These are phyloP conservation scores for Penicillium psychrosexuale DNA, from an alignment of 2,329 filamentous ascomycete species.

Conservation along the genomic window DNA sequence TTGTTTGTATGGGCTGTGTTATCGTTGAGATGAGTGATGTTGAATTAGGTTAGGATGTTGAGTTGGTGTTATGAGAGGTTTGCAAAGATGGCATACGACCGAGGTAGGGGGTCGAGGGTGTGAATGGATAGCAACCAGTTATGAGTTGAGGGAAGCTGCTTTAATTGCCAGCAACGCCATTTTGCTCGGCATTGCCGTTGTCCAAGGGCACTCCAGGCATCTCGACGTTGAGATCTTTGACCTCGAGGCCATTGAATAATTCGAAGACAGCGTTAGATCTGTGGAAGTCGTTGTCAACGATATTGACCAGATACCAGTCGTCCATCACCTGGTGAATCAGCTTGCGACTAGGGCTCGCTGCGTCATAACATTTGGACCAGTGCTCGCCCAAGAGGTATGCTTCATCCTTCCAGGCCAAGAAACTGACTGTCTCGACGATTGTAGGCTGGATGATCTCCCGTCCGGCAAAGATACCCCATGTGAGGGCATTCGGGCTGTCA, in stretches of 20 bases:
- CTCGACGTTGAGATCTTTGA: constrained; percentile 39
- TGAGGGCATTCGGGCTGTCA: constrained; percentile 90
- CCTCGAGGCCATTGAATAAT: constrained; percentile 70
- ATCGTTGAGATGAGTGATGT: constrained; percentile 40
- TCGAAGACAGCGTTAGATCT: constrained; percentile 76
- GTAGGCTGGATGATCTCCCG: constrained; percentile 99
- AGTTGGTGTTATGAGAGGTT: constrained; percentile 12
- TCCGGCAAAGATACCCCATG: constrained; percentile 97
- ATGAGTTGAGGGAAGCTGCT: constrained; percentile 18
- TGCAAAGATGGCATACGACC: constrained; percentile 3
- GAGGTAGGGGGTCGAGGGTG: constrained; percentile 8
- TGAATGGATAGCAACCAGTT: constrained; percentile 6
- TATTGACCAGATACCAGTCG: constrained; percentile 91
- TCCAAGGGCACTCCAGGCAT: constrained; percentile 24
- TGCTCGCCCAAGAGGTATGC: constrained; percentile 89
- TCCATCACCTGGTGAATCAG: constrained; percentile 82
- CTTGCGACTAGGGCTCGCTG: constrained; percentile 70
- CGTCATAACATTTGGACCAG: constrained; percentile 88
- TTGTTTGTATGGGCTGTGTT: constrained; percentile 20
- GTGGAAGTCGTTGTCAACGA: constrained; percentile 98
- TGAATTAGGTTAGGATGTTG: constrained; percentile 32
- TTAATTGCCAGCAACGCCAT: constrained; percentile 26
- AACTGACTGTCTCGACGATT: constrained; percentile 97
- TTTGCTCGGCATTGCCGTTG: constrained; percentile 19
- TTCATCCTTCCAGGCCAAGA: constrained; percentile 98